phyloP scores from a whole-genome alignment of 1,284 basidiomycete species.

The Sporisorium scitamineum region DNA sequence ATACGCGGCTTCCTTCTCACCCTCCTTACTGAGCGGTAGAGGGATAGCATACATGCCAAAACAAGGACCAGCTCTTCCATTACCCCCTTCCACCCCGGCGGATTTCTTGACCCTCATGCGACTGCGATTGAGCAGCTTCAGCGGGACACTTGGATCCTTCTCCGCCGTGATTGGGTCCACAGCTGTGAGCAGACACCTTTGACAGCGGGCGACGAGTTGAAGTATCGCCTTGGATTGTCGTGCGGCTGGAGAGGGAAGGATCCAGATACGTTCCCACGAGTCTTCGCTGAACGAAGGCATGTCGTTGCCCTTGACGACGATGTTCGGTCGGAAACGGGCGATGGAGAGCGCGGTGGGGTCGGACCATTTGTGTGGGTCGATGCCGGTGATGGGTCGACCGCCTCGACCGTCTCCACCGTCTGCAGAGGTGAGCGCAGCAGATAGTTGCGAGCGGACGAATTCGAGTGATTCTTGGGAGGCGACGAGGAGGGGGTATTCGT shows the following conservation, averaged over 20 bases:
- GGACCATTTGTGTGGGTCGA: conserved; percentile 22
- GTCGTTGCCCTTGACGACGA: conserved; percentile 25
- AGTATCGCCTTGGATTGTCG: conserved; percentile 26
- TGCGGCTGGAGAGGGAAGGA: conserved; percentile 11
- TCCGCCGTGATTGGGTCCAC: conserved; percentile 55
- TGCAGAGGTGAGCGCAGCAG: conserved; percentile 8
- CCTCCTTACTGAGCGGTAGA: conserved; percentile 11
- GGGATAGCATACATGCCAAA: conserved; percentile 63
- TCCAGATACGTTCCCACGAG: conserved; percentile 52
- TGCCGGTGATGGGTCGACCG: conserved; percentile 18
- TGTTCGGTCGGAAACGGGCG: conserved; percentile 54
- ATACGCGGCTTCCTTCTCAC: conserved; percentile 13
- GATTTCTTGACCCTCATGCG: conserved; percentile 48
- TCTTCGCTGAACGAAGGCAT: conserved; percentile 47
- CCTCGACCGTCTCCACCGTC: conserved; percentile 14
- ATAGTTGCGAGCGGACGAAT: conserved; percentile 36
- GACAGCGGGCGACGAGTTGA: conserved; percentile 56
- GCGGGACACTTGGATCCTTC: conserved; percentile 50
- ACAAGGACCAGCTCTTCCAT: conserved; percentile 47
- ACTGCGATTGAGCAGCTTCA: conserved; percentile 44
- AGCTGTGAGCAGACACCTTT: conserved; percentile 56
- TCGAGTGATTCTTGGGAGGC: conserved; percentile 45
- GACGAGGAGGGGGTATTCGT: conserved; percentile 60
- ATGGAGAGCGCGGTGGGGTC: conserved; percentile 25
- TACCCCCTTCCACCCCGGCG: conserved; percentile 12